Evolutionary conservation across 169 alveolate species (phyloP).

Genomic region (Eimeria acervulina): DNA sequence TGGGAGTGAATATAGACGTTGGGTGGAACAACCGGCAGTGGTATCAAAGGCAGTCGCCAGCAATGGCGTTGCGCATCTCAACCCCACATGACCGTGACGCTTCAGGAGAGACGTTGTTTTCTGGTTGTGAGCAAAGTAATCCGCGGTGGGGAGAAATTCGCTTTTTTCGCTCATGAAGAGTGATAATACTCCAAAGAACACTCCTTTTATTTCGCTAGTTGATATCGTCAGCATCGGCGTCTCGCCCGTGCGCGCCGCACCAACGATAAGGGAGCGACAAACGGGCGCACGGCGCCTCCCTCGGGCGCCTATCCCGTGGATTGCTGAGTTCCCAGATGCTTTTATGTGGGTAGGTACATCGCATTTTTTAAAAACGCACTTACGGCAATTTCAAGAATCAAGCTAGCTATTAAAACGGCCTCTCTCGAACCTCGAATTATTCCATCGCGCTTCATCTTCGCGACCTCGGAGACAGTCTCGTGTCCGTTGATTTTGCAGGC

Average conservation of each 20-base stretch:
- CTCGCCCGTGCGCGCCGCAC: not conserved
- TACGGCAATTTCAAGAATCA: not conserved
- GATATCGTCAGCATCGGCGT: not conserved
- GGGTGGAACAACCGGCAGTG: too few relatives aligned
- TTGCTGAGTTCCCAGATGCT: not conserved
- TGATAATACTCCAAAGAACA: not conserved
- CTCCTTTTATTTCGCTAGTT: not conserved
- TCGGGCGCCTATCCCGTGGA: not conserved
- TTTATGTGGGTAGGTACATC: too few relatives aligned
- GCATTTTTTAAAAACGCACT: not conserved
- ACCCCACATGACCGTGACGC: not conserved
- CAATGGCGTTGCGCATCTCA: not conserved
- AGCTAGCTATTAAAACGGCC: not conserved
- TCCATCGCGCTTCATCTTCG: too few relatives aligned
- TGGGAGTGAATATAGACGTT: too few relatives aligned
- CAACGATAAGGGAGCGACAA: not conserved
- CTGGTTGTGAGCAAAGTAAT: not conserved
- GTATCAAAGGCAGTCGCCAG: too few relatives aligned
- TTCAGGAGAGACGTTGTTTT: not conserved
- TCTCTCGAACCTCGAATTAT: not conserved
- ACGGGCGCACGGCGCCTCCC: not conserved
- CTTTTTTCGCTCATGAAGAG: not conserved
- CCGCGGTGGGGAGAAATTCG: not conserved
- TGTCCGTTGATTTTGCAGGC: not conserved
- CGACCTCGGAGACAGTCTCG: not conserved